Evolutionary conservation across 1,284 basidiomycete species (phyloP).

Genomic region (Heterobasidion irregulare): DNA sequence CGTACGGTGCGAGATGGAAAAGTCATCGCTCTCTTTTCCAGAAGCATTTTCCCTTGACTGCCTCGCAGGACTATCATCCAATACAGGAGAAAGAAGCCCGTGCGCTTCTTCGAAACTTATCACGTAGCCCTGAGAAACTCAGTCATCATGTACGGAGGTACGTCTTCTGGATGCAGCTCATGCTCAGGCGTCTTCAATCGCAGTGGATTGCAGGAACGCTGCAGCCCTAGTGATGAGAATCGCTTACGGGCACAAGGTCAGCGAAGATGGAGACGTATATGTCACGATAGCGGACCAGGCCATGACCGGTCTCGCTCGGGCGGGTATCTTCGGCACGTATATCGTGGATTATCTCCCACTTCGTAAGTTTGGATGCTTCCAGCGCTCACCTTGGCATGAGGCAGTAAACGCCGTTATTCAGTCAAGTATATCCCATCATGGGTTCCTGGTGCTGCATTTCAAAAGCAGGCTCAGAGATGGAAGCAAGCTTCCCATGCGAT

Average conservation of each 20-base stretch:
- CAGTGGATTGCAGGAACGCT: slow-evolving; percentile 8
- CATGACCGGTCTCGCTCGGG: slow-evolving; percentile 15
- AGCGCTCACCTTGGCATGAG: not conserved
- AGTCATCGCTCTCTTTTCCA: slow-evolving; percentile 37
- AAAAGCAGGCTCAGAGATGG: not conserved
- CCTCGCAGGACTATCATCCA: slow-evolving; percentile 27
- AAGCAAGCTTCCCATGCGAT: not conserved
- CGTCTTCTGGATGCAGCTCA: not conserved
- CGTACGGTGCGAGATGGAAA: slow-evolving; percentile 31
- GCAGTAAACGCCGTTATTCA: not conserved
- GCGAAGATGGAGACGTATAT: slow-evolving; percentile 30
- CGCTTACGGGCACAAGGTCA: slow-evolving; percentile 21
- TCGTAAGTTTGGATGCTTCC: slow-evolving; percentile 11
- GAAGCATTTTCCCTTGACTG: slow-evolving; percentile 29
- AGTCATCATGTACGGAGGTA: slow-evolving; percentile 13
- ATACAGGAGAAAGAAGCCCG: slow-evolving; percentile 7
- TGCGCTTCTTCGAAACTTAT: slow-evolving; percentile 1
- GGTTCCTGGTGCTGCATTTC: slow-evolving; percentile 11
- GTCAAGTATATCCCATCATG: not conserved
- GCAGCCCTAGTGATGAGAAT: slow-evolving; percentile 17
- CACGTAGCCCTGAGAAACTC: slow-evolving; percentile 10
- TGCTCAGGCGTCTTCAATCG: not conserved
- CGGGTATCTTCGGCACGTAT: slow-evolving; percentile 19
- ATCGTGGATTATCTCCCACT: slow-evolving; percentile 21
- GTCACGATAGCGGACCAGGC: slow-evolving; percentile 32